A percentile compares a stretch with the other conserved stretches of the same genome.
These are phyloP conservation scores for Verticillium longisporum DNA, from an alignment of 2,329 filamentous ascomycete species.

Conservation along the genomic window DNA sequence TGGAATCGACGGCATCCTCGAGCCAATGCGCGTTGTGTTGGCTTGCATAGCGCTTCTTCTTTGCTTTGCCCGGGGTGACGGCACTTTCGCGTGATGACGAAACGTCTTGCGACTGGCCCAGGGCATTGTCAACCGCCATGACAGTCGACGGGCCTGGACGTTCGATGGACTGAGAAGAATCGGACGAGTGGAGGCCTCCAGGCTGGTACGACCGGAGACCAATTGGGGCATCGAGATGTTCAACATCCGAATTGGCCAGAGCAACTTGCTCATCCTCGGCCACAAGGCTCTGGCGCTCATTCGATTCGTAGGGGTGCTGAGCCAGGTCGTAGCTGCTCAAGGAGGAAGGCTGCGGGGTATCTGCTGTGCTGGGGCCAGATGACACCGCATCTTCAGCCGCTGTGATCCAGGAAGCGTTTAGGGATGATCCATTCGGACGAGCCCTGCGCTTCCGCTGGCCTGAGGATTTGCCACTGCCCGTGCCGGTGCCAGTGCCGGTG, in stretches of 20 bases:
- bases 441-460: background rate
- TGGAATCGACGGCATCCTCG: background rate
- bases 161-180: background rate
- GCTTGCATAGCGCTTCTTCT: background rate
- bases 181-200: background rate
- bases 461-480: too few species aligned
- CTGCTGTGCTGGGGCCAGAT: background rate
- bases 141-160: background rate
- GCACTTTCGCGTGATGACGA: background rate
- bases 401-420: background rate
- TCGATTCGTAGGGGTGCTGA: background rate
- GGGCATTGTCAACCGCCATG: background rate
- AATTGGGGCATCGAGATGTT: background rate
- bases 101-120: background rate
- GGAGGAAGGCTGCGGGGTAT: background rate
- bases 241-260: background rate
- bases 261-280: background rate
- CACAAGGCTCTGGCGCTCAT: background rate
- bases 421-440: background rate
- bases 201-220: background rate
- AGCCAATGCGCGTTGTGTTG: background rate
- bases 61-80: background rate
- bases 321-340: background rate
- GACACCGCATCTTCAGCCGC: background rate
- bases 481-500: background rate